phyloP scores from a whole-genome alignment of 1,139 yeast genomes.

The Pichia inconspicua region DNA sequence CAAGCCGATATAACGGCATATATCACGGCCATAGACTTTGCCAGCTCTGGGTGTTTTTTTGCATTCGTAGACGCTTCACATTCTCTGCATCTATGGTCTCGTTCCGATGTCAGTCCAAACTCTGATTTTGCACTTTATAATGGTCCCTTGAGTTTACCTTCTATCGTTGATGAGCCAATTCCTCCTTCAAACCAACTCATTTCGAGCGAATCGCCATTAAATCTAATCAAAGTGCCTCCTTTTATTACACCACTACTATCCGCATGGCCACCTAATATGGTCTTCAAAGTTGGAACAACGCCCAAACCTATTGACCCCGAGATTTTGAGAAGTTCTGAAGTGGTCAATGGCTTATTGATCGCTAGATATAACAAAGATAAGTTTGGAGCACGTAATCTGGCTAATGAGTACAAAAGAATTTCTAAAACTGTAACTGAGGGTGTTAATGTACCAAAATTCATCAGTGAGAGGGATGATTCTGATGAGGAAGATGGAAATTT shows the following conservation, averaged over 20 bases:
- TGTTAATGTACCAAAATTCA: conserved; percentile 49
- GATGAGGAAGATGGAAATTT: conserved; percentile 13
- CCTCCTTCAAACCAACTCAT: conserved; percentile 27
- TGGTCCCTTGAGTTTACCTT: conserved; percentile 20
- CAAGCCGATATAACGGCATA: conserved; percentile 53
- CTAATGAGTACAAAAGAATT: conserved; percentile 35
- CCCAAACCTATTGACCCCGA: conserved; percentile 41
- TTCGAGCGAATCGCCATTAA: background rate
- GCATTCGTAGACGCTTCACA: conserved; percentile 62
- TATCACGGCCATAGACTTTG: conserved; percentile 54
- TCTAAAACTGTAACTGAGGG: conserved; percentile 27
- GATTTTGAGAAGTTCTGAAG: conserved; percentile 28
- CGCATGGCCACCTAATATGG: conserved; percentile 62
- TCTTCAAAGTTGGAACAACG: conserved; percentile 48
- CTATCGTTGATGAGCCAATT: conserved; percentile 18
- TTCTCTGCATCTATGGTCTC: conserved; percentile 70
- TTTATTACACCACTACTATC: conserved; percentile 73
- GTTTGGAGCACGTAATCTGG: conserved; percentile 46
- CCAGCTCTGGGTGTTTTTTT: conserved; percentile 75
- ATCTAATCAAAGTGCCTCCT: conserved; percentile 34
- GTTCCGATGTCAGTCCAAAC: conserved; percentile 30
- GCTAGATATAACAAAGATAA: conserved; percentile 50
- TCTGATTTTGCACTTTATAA: conserved; percentile 23
- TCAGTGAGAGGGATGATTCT: conserved; percentile 54
- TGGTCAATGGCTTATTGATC: conserved; percentile 24